A percentile compares a stretch with the other conserved stretches of the same genome.
Conservation (phyloP, 768 basidiomycete species). For the Pluteus cervinus region DNA sequence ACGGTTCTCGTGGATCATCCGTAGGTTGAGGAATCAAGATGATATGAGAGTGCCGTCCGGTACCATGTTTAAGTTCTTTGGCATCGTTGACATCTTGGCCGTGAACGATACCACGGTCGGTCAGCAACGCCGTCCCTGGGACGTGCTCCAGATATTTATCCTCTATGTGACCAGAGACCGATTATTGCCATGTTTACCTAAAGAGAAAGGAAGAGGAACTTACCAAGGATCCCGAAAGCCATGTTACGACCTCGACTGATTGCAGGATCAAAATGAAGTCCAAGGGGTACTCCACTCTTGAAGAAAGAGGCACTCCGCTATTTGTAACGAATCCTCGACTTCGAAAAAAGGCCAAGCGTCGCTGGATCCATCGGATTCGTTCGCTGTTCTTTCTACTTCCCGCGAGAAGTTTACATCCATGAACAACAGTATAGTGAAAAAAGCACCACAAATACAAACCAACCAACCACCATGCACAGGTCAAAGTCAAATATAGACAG, state of each 20-base stretch:
- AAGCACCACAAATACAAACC: no score
- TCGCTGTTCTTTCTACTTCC: no score
- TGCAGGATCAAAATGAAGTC: no score
- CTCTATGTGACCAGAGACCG: slow-evolving; percentile 22
- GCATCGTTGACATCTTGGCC: slow-evolving; percentile 30
- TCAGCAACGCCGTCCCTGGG: slow-evolving; percentile 35
- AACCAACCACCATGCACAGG: no score
- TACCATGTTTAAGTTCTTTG: slow-evolving; percentile 27
- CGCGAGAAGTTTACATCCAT: no score
- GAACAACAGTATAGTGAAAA: no score
- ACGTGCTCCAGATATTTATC: slow-evolving; percentile 29
- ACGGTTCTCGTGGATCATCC: slow-evolving; percentile 37
- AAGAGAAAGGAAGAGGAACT: slow-evolving; percentile 5
- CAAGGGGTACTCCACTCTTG: no score
- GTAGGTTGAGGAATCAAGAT: slow-evolving; percentile 38
- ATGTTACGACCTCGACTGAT: slow-evolving; percentile 16
- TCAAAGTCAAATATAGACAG: no score
- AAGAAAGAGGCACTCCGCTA: no score
- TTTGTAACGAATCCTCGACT: no score
- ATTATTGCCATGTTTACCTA: background rate
- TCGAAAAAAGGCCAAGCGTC: no score
- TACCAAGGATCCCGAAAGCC: slow-evolving; percentile 33
- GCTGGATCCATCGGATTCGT: no score
- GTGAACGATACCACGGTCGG: slow-evolving; percentile 29
- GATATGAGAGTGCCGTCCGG: slow-evolving; percentile 29